A percentile compares a stretch with the other conserved stretches of the same genome.
Evolutionary conservation across 257 asterid species (phyloP).

Genomic region (Lycium barbarum): DNA sequence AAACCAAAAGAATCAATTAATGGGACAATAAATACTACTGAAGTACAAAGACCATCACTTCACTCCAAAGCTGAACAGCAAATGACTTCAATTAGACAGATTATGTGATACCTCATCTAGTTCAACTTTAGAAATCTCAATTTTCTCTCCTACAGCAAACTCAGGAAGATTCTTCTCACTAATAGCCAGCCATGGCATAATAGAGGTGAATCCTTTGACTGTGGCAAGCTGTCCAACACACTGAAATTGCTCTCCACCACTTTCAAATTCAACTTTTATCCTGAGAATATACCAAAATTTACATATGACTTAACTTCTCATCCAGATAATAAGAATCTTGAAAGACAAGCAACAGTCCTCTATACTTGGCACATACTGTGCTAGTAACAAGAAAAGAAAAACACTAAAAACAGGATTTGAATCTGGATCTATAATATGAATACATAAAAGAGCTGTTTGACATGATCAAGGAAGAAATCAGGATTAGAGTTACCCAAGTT

Average conservation of each 20-base stretch:
- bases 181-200: conserved; percentile 95
- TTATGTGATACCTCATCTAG: conserved; percentile 64
- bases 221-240: conserved; percentile 72
- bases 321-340: conserved; percentile 1
- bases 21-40: conserved; percentile 14
- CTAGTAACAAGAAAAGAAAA: background rate
- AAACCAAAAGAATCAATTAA: background rate
- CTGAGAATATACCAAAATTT: conserved; percentile 45
- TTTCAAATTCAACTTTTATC: conserved; percentile 70
- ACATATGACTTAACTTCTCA: conserved; percentile 15
- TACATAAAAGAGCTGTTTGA: conserved; percentile 1
- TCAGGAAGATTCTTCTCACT: conserved; percentile 75
- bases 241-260: conserved; percentile 77
- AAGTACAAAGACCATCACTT: conserved; percentile 18
- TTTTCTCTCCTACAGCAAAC: conserved; percentile 67
- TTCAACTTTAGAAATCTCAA: conserved; percentile 64
- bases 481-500: conserved; percentile 15
- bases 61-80: background rate
- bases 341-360: background rate
- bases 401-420: background rate
- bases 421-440: conserved; percentile 10
- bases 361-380: background rate
- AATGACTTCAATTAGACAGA: background rate
- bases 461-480: conserved; percentile 8
- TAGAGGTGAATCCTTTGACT: conserved; percentile 76